Base-by-base conservation (phyloP, 177 flowering plant species). In the Vitis hybrid region DNA sequence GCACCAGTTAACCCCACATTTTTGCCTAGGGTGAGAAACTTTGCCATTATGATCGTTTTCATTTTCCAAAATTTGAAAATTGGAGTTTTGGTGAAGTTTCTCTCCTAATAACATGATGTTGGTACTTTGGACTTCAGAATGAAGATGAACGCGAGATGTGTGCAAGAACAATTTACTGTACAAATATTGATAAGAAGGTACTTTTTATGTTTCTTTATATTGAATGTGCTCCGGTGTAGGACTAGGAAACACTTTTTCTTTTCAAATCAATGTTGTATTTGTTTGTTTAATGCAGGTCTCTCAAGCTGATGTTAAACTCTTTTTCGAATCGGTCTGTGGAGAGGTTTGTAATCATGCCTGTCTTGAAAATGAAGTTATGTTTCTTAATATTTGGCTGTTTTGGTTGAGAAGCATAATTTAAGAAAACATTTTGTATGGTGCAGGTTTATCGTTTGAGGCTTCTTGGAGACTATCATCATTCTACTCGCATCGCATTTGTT, bases 71-170 rank as follows among this genome's bases (percentile, higher is more conserved):
- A 13, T 29, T 34, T 9, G 45, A 61, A 61, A 12, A 15, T 14
- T 3, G 10, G 7, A 39, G 50, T 61, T n/a, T n/a, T n/a, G 16
- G 64, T 15, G 26, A 34, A 26, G n/a, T 65, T 34, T 50, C 59
- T 61, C 7, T 59, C 20, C 22, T 45, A 11, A 49, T 39, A 39
- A 39, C 45, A 39, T 5, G 7, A 39, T 39, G 1, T 61, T 58
- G 45, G 31, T 68, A 11, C 9, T 73, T 53, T 66, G 39, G 20
- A 45, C 18, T 76, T 50, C 76, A 94, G 98, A 82, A 82, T 72
- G 97, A 90, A 79, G 94, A 93, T 83, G 99, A 94, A 60, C 89
- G 98, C 11, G 96, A 93, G 77, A 94, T 93, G 98, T 94, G 99
- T 65, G 85, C 97, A 56, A 86, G 98, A 76, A 94, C 99, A 71